Evolutionary conservation across 148 eudicot genomes (phyloP).

Genomic region (Rhododendron henanense): DNA sequence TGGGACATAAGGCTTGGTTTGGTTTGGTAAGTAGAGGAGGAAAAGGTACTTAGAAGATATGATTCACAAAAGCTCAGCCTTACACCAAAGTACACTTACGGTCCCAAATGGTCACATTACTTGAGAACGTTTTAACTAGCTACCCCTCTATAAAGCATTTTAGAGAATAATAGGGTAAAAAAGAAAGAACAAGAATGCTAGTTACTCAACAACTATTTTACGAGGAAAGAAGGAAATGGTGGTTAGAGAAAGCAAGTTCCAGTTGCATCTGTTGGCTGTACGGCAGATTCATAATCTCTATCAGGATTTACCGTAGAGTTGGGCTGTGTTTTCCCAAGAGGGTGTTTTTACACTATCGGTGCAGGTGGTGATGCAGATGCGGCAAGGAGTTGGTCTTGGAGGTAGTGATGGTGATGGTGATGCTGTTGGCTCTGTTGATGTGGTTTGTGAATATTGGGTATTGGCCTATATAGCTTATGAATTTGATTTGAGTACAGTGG

Average conservation of each 20-base stretch:
- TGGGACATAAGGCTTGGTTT: no score
- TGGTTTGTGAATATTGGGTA: not conserved
- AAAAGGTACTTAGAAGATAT: not conserved
- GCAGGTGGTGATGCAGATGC: not conserved
- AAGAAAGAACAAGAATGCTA: not conserved
- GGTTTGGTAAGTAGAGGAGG: not conserved
- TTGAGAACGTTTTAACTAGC: not conserved
- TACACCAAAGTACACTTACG: not conserved
- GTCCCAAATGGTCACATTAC: not conserved
- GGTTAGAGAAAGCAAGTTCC: not conserved
- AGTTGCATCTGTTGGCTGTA: not conserved
- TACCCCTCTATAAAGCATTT: not conserved
- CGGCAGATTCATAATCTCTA: not conserved
- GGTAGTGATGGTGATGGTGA: not conserved
- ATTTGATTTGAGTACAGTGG: not conserved
- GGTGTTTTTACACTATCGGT: not conserved
- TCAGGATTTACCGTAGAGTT: not conserved
- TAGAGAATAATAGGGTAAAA: not conserved
- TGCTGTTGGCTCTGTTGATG: not conserved
- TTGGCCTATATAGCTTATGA: not conserved
- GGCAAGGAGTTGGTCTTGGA: not conserved
- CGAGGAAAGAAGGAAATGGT: not conserved
- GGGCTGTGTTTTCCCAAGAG: not conserved
- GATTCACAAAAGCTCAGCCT: not conserved
- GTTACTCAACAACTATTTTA: not conserved